Conservation (phyloP, 2,329 filamentous ascomycete genomes). For the Fusarium mundagurra region DNA sequence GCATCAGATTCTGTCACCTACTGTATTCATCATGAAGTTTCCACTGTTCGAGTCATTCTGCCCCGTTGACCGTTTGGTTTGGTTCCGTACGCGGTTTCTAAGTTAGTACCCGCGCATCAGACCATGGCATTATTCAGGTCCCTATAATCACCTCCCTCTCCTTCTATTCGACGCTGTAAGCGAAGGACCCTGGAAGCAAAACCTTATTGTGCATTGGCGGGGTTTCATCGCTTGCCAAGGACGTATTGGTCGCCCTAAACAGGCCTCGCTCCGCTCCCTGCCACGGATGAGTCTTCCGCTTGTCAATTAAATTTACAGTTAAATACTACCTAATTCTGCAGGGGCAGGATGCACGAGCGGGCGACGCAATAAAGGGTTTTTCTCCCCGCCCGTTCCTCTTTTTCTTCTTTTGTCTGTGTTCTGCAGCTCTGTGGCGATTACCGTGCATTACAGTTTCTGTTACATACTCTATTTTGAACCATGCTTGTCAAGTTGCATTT, state of each 20-base stretch:
- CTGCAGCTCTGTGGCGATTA: not conserved
- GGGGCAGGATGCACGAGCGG: not conserved
- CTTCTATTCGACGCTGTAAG: not conserved
- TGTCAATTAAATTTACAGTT: not conserved
- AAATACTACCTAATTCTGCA: not conserved
- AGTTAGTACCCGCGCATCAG: not conserved
- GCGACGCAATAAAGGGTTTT: not conserved
- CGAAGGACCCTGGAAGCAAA: not conserved
- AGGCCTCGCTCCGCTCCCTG: not conserved
- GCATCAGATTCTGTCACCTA: not conserved
- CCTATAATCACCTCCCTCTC: not conserved
- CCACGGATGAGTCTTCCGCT: not conserved
- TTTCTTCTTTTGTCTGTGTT: not conserved
- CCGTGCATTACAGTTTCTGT: not conserved
- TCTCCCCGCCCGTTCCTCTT: not conserved
- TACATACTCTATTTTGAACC: not conserved
- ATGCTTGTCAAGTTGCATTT: conserved; percentile 32
- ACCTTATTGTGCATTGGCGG: not conserved
- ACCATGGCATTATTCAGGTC: not conserved
- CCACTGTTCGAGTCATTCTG: not conserved
- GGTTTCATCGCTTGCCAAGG: not conserved
- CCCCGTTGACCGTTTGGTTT: not conserved
- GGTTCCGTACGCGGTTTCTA: not conserved
- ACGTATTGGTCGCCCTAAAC: not conserved
- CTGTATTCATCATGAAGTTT: not conserved